Evolutionary conservation across 495 filamentous ascomycete genomes (phyloP).

Genomic region (Penicillium nucicola): DNA sequence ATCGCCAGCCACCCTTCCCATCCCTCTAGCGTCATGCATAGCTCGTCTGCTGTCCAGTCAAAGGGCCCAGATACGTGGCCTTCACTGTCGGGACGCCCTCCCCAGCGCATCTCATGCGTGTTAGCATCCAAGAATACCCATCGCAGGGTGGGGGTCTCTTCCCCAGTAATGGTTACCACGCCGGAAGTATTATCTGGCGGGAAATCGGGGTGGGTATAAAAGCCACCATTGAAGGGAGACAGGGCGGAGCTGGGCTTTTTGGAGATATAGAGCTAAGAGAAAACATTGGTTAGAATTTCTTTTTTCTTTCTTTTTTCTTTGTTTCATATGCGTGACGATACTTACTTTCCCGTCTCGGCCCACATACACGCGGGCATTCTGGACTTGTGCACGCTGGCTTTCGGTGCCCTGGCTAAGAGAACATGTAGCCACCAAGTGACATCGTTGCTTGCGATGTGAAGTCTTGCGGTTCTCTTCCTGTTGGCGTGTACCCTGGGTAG

Average conservation of each 20-base stretch:
- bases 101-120: conserved; percentile 26
- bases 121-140: conserved; percentile 26
- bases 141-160: conserved; percentile 21
- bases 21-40: conserved; percentile 22
- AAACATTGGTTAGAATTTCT: background rate
- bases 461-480: conserved; percentile 19
- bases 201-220: conserved; percentile 24
- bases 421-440: conserved; percentile 21
- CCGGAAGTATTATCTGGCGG: conserved; percentile 20
- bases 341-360: conserved; percentile 26
- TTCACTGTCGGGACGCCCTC: conserved; percentile 20
- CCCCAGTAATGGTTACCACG: conserved; percentile 23
- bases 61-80: conserved; percentile 28
- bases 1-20: conserved; percentile 27
- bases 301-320: background rate
- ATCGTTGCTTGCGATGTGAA: conserved; percentile 19
- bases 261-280: conserved; percentile 25
- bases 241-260: conserved; percentile 18
- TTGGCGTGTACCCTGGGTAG: conserved; percentile 18
- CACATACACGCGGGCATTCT: conserved; percentile 27
- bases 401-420: conserved; percentile 15
- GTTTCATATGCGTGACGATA: conserved; percentile 6
- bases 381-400: conserved; percentile 18
- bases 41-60: conserved; percentile 26
- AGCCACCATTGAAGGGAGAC: conserved; percentile 25